Base-by-base conservation (phyloP, 148 eudicot genomes). In the Rhododendron ovatum region DNA sequence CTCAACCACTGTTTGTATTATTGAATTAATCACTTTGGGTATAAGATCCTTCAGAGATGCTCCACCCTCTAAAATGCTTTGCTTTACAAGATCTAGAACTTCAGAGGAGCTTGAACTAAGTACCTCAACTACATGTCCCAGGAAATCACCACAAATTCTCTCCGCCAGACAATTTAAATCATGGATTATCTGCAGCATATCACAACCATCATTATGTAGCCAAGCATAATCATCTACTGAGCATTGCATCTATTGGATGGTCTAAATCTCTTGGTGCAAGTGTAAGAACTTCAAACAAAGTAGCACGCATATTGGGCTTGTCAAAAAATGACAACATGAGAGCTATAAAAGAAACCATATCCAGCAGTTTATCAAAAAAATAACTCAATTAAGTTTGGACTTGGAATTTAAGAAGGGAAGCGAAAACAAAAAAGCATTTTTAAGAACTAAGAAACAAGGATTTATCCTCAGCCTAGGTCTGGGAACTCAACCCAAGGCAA, bases 21-120 rank as follows among this genome's bases (percentile, higher is more conserved):
- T 92, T 33, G 96, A 86, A 78, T 90, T 91, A 75, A 90, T 90
- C 81, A 90, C 94, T 81, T 39, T 45, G 4, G 98, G 92, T 61
- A 86, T 86, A 83, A 91, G 87, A 89, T 90, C 92, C 89, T 90
- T 93, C 90, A 97, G 91, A 78, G 93, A 90, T 77, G 90, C 89
- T 18, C 89, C 95, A 87, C 96, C 95, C 76, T 90, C 96, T 89
- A 94, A 90, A 88, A 97, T 91, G 90, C 99, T 94, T 87, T 92
- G 91, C 88, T 91, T 93, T 55, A 95, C 93, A 84, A 88, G 91
- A 90, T 97, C 98, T 86, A 88, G 93, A 84, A 95, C 95, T 82
- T 94, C 98, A 59, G 89, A n/a, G 55, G 98, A 88, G 85, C 98
- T 94, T 73, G 96, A 89, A 81, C 93, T 91, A 80, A 97, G 94